phyloP scores from a whole-genome alignment of 371 early-diverging fungal genomes.

The Mortierella sp. region DNA sequence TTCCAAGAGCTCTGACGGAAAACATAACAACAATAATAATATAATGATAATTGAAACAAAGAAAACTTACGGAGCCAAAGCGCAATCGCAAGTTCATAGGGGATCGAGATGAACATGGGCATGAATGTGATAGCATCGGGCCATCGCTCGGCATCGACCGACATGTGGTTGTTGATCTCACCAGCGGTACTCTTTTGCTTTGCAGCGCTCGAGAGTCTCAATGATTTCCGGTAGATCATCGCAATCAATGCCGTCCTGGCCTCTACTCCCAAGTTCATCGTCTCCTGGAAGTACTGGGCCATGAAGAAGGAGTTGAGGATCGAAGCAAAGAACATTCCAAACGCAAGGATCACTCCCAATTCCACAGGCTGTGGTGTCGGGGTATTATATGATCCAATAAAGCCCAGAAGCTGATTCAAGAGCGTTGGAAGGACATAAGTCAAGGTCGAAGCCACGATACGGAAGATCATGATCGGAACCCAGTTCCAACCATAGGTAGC shows the following conservation, averaged over 20 bases:
- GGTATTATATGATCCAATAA: constrained; percentile 32
- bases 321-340: constrained; percentile 52
- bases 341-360: constrained; percentile 48
- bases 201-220: constrained; percentile 62
- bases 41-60: neutral
- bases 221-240: constrained; percentile 68
- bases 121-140: constrained; percentile 49
- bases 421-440: constrained; percentile 31
- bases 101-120: constrained; percentile 51
- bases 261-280: constrained; percentile 56
- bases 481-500: constrained; percentile 17
- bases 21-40: neutral
- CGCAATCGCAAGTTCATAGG: constrained; percentile 60
- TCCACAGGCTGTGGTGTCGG: constrained; percentile 28
- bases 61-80: constrained; percentile 46
- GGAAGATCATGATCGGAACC: constrained; percentile 35
- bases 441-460: constrained; percentile 33
- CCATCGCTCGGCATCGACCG: constrained; percentile 75
- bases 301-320: constrained; percentile 40
- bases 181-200: constrained; percentile 65
- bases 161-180: constrained; percentile 86
- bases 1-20: neutral
- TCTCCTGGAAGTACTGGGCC: constrained; percentile 52
- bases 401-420: constrained; percentile 23
- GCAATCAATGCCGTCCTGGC: constrained; percentile 62